Evolutionary conservation across 2,329 filamentous ascomycete genomes (phyloP).

Genomic region (Ilyonectria mors-panacis): DNA sequence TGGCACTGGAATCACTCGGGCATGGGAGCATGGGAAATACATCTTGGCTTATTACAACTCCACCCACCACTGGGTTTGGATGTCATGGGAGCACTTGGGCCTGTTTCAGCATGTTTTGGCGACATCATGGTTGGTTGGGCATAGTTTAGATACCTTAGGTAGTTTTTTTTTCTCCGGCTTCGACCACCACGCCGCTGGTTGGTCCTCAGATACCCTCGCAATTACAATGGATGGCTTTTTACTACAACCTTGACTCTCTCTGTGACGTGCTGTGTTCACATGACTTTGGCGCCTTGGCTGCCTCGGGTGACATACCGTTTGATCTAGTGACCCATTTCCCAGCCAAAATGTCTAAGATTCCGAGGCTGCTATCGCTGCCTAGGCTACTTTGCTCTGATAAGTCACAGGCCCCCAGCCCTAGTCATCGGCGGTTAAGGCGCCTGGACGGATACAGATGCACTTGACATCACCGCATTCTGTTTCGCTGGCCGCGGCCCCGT

Average conservation of each 20-base stretch:
- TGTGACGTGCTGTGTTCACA: constrained; percentile 9
- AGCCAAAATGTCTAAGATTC: constrained; percentile 1
- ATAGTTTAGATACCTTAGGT: constrained; percentile 34
- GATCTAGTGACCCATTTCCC: constrained; percentile 15
- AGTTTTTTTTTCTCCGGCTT: constrained; percentile 21
- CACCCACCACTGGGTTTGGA: constrained; percentile 26
- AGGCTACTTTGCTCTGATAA: constrained; percentile 6
- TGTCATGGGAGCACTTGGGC: constrained; percentile 13
- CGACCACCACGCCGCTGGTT: constrained; percentile 17
- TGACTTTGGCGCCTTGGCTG: constrained; percentile 7
- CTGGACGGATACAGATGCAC: neutral
- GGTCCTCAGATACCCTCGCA: constrained; percentile 26
- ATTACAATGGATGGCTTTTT: constrained; percentile 24
- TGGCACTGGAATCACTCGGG: constrained; percentile 10
- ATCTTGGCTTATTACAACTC: constrained; percentile 11
- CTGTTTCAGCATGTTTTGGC: constrained; percentile 18
- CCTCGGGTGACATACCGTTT: constrained; percentile 18
- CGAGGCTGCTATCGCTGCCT: constrained; percentile 4
- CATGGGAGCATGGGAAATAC: constrained; percentile 27
- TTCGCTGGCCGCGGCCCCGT: constrained; percentile 3
- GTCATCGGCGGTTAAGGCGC: constrained; percentile 1
- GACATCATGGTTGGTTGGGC: constrained; percentile 10
- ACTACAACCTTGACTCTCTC: neutral
- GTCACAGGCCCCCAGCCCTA: constrained; percentile 2
- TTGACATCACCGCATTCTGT: neutral